These are phyloP conservation scores for Elsinoe batatas DNA, from an alignment of 2,329 filamentous ascomycete genomes.

Conservation along the genomic window DNA sequence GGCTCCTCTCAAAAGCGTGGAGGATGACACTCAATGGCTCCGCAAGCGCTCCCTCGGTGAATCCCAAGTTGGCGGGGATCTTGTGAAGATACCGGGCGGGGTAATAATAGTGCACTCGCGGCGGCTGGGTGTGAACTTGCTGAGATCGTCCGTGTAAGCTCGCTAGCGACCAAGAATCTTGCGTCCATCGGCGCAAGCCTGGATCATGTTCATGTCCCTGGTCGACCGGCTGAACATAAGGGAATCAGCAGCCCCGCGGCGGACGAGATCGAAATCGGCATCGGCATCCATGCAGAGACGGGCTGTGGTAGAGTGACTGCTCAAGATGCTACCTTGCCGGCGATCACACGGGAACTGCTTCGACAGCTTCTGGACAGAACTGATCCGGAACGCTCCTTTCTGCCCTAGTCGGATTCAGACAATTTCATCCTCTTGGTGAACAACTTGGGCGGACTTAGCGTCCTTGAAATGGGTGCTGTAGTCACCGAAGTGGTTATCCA, in stretches of 20 bases:
- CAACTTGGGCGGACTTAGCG: conserved; percentile 32
- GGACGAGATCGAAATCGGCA: conserved; percentile 23
- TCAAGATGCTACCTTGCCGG: conserved; percentile 29
- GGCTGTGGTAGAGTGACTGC: conserved; percentile 30
- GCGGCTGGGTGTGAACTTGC: background rate
- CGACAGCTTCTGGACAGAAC: conserved; percentile 32
- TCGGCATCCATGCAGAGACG: conserved; percentile 38
- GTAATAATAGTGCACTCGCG: background rate
- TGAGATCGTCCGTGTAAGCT: background rate
- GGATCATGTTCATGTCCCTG: background rate
- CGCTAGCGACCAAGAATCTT: background rate
- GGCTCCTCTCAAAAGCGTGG: no score
- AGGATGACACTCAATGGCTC: no score
- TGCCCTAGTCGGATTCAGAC: conserved; percentile 27
- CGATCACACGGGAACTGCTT: conserved; percentile 30
- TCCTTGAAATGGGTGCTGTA: conserved; percentile 32
- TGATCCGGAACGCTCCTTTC: conserved; percentile 34
- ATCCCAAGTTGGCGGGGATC: no score
- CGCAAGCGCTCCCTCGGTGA: no score
- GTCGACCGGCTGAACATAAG: background rate
- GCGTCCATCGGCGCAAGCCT: background rate
- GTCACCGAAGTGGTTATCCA: conserved; percentile 24
- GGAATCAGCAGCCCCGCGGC: background rate
- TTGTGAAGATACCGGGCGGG: no score
- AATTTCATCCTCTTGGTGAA: conserved; percentile 34